A percentile compares a stretch with the other conserved stretches of the same genome.
Evolutionary conservation across 2,329 filamentous ascomycete genomes (phyloP).

Genomic region (Monosporascus sp.): DNA sequence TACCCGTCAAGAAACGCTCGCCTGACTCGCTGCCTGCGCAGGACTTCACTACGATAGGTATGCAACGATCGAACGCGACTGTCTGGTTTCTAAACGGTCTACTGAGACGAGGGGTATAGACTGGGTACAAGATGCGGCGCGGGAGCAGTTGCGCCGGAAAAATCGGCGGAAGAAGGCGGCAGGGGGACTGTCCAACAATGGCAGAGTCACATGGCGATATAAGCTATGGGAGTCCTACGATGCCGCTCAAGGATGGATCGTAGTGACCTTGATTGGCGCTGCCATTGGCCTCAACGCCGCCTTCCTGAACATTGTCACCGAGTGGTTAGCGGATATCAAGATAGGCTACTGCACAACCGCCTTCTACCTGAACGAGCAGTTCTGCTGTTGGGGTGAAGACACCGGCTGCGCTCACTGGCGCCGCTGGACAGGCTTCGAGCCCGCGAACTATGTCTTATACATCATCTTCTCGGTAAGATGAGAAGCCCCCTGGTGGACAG

Average conservation of each 20-base stretch:
- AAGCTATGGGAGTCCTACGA: slow-evolving; percentile 84
- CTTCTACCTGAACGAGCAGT: slow-evolving; percentile 95
- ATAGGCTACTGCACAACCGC: slow-evolving; percentile 91
- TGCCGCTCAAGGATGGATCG: slow-evolving; percentile 95
- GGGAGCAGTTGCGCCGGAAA: slow-evolving; percentile 79
- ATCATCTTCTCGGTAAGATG: slow-evolving; percentile 69
- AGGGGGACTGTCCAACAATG: slow-evolving; percentile 66
- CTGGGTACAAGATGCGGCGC: slow-evolving; percentile 96
- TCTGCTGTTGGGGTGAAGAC: slow-evolving; percentile 97
- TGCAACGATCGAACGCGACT: slow-evolving; percentile 14
- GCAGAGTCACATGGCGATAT: slow-evolving; percentile 70
- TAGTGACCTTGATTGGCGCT: slow-evolving; percentile 87
- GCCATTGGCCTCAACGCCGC: slow-evolving; percentile 92
- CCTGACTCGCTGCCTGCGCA: slow-evolving; percentile 22
- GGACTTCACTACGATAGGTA: slow-evolving; percentile 93
- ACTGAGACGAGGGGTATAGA: slow-evolving; percentile 50
- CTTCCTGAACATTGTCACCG: slow-evolving; percentile 88
- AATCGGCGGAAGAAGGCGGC: slow-evolving; percentile 67
- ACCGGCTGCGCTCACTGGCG: slow-evolving; percentile 87
- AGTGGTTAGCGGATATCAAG: slow-evolving; percentile 96
- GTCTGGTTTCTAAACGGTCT: slow-evolving; percentile 4
- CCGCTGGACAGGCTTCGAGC: slow-evolving; percentile 73
- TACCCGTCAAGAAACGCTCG: neutral
- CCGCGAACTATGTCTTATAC: slow-evolving; percentile 83
- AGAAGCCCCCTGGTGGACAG: neutral